Percentiles rank a stretch among this genome's conserved stretches.
These are phyloP conservation scores for Blepharisma undulans DNA, from an alignment of 169 alveolate genomes.

Conservation along the genomic window DNA sequence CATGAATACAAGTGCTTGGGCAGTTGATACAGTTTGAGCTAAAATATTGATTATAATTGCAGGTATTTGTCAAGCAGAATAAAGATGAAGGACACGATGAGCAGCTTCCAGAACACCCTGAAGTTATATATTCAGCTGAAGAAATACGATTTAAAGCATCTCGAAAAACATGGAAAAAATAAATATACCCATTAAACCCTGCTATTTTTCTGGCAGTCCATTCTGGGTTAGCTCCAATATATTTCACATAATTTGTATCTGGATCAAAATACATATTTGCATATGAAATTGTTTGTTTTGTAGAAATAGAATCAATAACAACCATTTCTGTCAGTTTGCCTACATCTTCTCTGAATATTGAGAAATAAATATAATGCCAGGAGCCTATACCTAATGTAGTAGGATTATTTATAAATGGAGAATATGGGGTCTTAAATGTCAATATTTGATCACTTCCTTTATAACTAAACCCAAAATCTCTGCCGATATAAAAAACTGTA, in stretches of 20 bases:
- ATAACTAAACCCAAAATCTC: background rate
- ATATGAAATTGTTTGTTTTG: background rate
- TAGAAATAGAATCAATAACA: background rate
- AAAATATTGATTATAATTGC: background rate
- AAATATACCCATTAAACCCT: background rate
- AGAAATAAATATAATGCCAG: background rate
- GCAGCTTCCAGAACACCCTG: background rate
- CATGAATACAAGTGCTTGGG: background rate
- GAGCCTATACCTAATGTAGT: background rate
- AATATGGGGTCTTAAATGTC: background rate
- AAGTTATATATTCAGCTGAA: background rate
- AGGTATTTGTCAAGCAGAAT: background rate
- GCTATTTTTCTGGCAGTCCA: background rate
- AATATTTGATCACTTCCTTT: background rate
- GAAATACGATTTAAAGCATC: background rate
- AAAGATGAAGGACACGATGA: background rate
- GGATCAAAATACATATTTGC: background rate
- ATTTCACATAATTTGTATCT: background rate
- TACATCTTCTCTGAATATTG: background rate
- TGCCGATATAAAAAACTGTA: background rate
- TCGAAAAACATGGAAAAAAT: background rate
- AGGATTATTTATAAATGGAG: background rate
- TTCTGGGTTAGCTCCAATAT: background rate
- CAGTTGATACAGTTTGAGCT: background rate
- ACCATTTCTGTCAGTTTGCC: background rate